phyloP scores from a whole-genome alignment of 805 yeast species.

The Sugiyamaella americana region DNA sequence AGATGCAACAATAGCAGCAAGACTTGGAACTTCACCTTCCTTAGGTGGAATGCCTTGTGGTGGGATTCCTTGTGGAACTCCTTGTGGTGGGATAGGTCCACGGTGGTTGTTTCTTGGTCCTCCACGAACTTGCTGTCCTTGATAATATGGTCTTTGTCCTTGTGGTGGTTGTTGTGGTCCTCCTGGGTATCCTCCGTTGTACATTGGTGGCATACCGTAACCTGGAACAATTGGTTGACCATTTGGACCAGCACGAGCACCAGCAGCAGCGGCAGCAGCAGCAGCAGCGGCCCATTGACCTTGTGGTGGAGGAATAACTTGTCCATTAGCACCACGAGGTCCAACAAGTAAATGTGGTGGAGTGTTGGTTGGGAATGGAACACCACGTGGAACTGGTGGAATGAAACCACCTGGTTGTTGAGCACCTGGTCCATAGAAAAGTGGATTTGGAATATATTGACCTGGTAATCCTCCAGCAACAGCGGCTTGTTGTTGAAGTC shows the following conservation, averaged over 20 bases:
- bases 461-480: constrained; percentile 78
- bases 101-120: constrained; percentile 20
- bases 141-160: constrained; percentile 22
- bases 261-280: constrained; percentile 35
- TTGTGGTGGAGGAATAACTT: constrained; percentile 31
- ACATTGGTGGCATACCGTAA: constrained; percentile 73
- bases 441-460: constrained; percentile 70
- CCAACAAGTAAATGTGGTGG: constrained; percentile 33
- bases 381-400: constrained; percentile 55
- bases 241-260: constrained; percentile 56
- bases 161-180: constrained; percentile 22
- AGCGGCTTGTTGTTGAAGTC: constrained; percentile 89
- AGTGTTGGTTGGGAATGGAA: constrained; percentile 36
- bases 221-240: constrained; percentile 75
- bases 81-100: constrained; percentile 6
- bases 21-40: constrained; percentile 21
- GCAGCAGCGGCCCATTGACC: constrained; percentile 38
- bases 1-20: constrained; percentile 62
- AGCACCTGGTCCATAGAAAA: constrained; percentile 61
- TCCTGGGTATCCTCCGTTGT: constrained; percentile 37
- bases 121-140: constrained; percentile 22
- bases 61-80: constrained; percentile 11
- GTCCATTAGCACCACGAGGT: constrained; percentile 30
- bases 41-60: constrained; percentile 16
- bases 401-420: constrained; percentile 72